phyloP scores from a whole-genome alignment of 352 stramenopile genomes.

The Elongisporangium anandrum region DNA sequence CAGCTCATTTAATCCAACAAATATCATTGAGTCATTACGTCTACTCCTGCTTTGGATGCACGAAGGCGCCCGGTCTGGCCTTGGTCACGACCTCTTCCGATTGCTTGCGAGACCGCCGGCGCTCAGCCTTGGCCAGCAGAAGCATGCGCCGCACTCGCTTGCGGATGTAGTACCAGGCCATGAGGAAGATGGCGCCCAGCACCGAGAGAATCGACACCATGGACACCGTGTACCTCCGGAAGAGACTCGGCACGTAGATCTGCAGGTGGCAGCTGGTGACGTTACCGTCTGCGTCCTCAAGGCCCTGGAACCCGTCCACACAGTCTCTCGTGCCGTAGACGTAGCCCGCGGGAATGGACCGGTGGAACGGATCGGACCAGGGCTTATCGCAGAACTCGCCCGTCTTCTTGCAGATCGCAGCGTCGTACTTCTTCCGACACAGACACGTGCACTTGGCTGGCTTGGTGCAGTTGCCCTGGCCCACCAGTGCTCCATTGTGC shows the following conservation, averaged over 20 bases:
- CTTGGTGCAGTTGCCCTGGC: conserved; percentile 92
- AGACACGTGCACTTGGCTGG: conserved; percentile 90
- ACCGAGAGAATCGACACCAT: conserved; percentile 75
- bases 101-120: conserved; percentile 76
- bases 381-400: conserved; percentile 82
- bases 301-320: conserved; percentile 91
- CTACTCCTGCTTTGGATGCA: conserved; percentile 58
- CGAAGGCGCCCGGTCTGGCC: conserved; percentile 49
- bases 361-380: conserved; percentile 73
- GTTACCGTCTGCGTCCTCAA: conserved; percentile 83
- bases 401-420: conserved; percentile 50
- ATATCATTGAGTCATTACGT: conserved; percentile 9
- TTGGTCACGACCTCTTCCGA: conserved; percentile 45
- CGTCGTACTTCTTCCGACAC: conserved; percentile 83
- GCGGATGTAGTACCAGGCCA: conserved; percentile 84
- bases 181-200: conserved; percentile 51
- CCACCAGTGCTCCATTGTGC: conserved; percentile 65
- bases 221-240: conserved; percentile 79
- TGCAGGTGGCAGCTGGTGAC: conserved; percentile 94
- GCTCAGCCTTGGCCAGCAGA: conserved; percentile 89
- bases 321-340: conserved; percentile 92
- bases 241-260: conserved; percentile 91
- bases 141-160: conserved; percentile 72
- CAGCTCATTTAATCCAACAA: conserved; percentile 25
- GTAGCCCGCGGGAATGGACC: conserved; percentile 73